phyloP scores from a whole-genome alignment of 805 yeast genomes.

The Kazachstania africana region DNA sequence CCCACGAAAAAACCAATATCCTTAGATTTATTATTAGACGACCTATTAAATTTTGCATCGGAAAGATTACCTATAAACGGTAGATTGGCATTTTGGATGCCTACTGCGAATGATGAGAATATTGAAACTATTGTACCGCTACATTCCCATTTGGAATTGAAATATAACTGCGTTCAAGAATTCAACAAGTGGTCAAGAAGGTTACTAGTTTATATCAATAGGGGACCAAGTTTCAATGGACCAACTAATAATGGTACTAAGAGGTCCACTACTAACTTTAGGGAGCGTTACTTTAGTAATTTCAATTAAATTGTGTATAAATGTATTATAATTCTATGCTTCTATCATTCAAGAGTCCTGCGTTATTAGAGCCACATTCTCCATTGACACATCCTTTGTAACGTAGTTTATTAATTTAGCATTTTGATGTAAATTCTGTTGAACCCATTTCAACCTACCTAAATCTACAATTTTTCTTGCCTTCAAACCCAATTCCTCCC shows the following conservation, averaged over 20 bases:
- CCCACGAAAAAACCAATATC: constrained; percentile 90
- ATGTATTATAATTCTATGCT: no score
- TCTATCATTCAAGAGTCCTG: no score
- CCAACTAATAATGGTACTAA: constrained; percentile 32
- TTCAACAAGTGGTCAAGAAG: constrained; percentile 92
- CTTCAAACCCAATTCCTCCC: constrained; percentile 49
- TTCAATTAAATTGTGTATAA: constrained; percentile 26
- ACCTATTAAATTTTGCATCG: constrained; percentile 63
- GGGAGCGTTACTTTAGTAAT: constrained; percentile 67
- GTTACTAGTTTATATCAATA: constrained; percentile 65
- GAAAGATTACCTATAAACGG: constrained; percentile 63
- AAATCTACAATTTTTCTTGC: constrained; percentile 71
- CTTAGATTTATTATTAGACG: constrained; percentile 64
- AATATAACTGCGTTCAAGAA: constrained; percentile 70
- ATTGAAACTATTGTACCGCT: constrained; percentile 61
- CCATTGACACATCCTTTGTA: constrained; percentile 45
- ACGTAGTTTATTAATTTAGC: constrained; percentile 51
- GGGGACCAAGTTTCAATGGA: constrained; percentile 45
- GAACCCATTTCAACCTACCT: constrained; percentile 35
- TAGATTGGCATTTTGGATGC: constrained; percentile 93
- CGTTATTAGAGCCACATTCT: constrained; percentile 48
- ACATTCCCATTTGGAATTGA: constrained; percentile 59
- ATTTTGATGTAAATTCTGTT: constrained; percentile 31
- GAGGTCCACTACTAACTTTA: constrained; percentile 44
- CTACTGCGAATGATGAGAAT: constrained; percentile 82